These are phyloP conservation scores for Lepiota subincarnata DNA, from an alignment of 768 basidiomycete genomes.

Conservation along the genomic window DNA sequence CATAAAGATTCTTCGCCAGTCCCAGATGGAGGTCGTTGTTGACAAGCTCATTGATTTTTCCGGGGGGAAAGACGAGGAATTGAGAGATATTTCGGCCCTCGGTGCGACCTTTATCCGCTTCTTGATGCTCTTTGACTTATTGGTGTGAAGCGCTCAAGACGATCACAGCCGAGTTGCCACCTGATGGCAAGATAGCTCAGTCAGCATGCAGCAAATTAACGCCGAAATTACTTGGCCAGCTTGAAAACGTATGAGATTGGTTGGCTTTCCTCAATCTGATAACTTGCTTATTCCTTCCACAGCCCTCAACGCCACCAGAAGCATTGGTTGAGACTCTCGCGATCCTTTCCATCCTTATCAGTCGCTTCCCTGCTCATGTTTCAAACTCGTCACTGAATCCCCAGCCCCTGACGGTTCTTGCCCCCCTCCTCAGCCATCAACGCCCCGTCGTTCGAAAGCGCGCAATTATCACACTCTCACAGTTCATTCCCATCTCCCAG, in stretches of 20 bases:
- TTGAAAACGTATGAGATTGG: slow-evolving; percentile 56
- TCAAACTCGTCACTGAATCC: slow-evolving; percentile 47
- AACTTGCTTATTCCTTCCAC: slow-evolving; percentile 16
- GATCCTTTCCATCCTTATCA: slow-evolving; percentile 85
- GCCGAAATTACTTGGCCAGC: slow-evolving; percentile 75
- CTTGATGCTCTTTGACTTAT: slow-evolving; percentile 47
- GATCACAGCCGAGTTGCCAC: slow-evolving; percentile 86
- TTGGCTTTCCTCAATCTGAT: background rate
- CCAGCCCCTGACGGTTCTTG: slow-evolving; percentile 62
- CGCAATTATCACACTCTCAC: slow-evolving; percentile 80
- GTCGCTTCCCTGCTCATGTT: slow-evolving; percentile 73
- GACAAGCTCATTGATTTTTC: slow-evolving; percentile 88
- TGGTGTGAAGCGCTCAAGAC: slow-evolving; percentile 82
- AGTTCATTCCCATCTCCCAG: slow-evolving; percentile 74
- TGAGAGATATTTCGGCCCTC: slow-evolving; percentile 90
- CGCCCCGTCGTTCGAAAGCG: slow-evolving; percentile 91
- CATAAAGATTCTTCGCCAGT: slow-evolving; percentile 83
- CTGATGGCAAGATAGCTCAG: slow-evolving; percentile 72
- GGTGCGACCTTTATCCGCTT: slow-evolving; percentile 43
- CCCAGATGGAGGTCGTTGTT: slow-evolving; percentile 80
- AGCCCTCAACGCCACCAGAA: slow-evolving; percentile 73
- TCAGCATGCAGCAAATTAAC: slow-evolving; percentile 82
- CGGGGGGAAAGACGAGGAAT: slow-evolving; percentile 83
- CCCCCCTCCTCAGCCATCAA: slow-evolving; percentile 66
- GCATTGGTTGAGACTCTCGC: slow-evolving; percentile 79